These are phyloP conservation scores for Plenodomus lindquistii DNA, from an alignment of 2,329 filamentous ascomycete species.

Conservation along the genomic window DNA sequence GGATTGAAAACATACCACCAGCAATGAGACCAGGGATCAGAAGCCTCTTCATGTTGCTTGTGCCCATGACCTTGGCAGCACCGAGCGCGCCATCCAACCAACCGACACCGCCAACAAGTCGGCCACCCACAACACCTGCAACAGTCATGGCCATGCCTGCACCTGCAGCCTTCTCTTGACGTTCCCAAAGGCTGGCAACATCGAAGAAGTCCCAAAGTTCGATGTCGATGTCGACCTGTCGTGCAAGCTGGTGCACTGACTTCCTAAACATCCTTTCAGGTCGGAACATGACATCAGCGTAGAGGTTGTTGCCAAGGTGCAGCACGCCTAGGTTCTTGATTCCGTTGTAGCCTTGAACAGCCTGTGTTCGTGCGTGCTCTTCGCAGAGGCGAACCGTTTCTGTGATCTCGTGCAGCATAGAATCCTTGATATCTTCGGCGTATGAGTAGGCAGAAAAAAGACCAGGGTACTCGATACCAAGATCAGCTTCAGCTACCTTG, in stretches of 20 bases:
- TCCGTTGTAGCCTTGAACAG: slow-evolving; percentile 77
- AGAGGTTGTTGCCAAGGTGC: slow-evolving; percentile 84
- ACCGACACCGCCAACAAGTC: slow-evolving; percentile 78
- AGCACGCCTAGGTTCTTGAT: slow-evolving; percentile 88
- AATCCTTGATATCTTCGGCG: slow-evolving; percentile 87
- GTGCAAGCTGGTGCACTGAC: slow-evolving; percentile 76
- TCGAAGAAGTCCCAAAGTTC: slow-evolving; percentile 96
- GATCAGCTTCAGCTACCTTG: slow-evolving; percentile 73
- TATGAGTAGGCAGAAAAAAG: slow-evolving; percentile 85
- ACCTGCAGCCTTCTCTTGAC: slow-evolving; percentile 91
- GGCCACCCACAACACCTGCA: slow-evolving; percentile 79
- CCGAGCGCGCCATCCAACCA: slow-evolving; percentile 89
- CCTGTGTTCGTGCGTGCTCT: slow-evolving; percentile 77
- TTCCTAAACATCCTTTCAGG: slow-evolving; percentile 93
- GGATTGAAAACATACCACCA: slow-evolving; percentile 65
- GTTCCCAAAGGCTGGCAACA: slow-evolving; percentile 76
- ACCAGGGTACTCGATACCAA: slow-evolving; percentile 85
- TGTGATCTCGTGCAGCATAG: slow-evolving; percentile 87
- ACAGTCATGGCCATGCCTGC: slow-evolving; percentile 94
- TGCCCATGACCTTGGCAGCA: slow-evolving; percentile 77
- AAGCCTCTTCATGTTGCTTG: slow-evolving; percentile 77
- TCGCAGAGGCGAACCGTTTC: slow-evolving; percentile 79
- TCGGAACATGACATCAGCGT: slow-evolving; percentile 79
- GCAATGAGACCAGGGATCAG: slow-evolving; percentile 79
- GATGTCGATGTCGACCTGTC: slow-evolving; percentile 83